Conservation (phyloP, 2,329 filamentous ascomycete genomes). For the Curvularia sp. region DNA sequence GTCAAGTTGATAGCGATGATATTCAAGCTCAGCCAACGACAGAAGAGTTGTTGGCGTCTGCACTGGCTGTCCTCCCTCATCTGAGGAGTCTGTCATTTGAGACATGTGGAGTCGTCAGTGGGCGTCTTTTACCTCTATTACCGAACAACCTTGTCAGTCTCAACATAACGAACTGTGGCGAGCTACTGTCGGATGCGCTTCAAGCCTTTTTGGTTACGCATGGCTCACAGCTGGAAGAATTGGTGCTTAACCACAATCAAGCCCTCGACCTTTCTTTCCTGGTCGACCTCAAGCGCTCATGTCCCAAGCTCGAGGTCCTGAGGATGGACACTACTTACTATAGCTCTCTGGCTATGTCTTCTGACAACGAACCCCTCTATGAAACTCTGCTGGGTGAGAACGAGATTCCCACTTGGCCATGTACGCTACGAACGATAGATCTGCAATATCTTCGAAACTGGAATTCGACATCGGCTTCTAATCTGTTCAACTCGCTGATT, state of each 20-base stretch:
- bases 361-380: slow-evolving; percentile 78
- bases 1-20: slow-evolving; percentile 24
- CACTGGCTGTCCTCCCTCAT: slow-evolving; percentile 64
- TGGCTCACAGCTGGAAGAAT: slow-evolving; percentile 69
- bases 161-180: slow-evolving; percentile 79
- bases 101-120: slow-evolving; percentile 74
- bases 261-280: slow-evolving; percentile 79
- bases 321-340: slow-evolving; percentile 82
- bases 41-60: slow-evolving; percentile 56
- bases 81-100: slow-evolving; percentile 75
- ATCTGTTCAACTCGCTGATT: slow-evolving; percentile 80
- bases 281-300: slow-evolving; percentile 67
- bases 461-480: slow-evolving; percentile 71
- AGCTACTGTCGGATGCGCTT: slow-evolving; percentile 72
- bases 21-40: slow-evolving; percentile 36
- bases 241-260: slow-evolving; percentile 80
- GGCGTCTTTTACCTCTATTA: slow-evolving; percentile 70
- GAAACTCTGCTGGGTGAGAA: slow-evolving; percentile 66
- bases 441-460: slow-evolving; percentile 80
- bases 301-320: slow-evolving; percentile 73
- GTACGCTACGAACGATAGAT: slow-evolving; percentile 72
- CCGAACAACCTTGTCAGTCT: slow-evolving; percentile 71
- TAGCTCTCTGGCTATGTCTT: slow-evolving; percentile 70
- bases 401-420: slow-evolving; percentile 80
- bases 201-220: slow-evolving; percentile 69